A percentile compares a stretch with the other conserved stretches of the same genome.
Evolutionary conservation across 805 yeast genomes (phyloP).

Genomic region (Naumovozyma castellii): DNA sequence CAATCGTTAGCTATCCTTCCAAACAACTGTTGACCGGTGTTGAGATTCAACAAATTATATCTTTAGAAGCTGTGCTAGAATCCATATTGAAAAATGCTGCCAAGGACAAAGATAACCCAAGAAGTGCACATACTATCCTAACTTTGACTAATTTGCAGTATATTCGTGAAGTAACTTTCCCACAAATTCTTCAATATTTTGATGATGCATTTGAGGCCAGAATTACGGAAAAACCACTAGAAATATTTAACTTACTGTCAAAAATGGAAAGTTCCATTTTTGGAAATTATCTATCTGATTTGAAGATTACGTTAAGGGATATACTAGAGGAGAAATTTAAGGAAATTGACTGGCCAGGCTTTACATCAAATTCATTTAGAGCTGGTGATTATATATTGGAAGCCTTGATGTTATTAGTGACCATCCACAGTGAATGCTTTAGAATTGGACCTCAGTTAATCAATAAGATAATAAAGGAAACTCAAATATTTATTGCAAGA

Average conservation of each 20-base stretch:
- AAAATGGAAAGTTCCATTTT: conserved; percentile 46
- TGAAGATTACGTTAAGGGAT: conserved; percentile 36
- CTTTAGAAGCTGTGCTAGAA: conserved; percentile 40
- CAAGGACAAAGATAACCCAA: conserved; percentile 32
- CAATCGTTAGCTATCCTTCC: conserved; percentile 31
- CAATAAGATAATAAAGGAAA: conserved; percentile 35
- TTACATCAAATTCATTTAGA: conserved; percentile 29
- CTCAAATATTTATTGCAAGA: conserved; percentile 33
- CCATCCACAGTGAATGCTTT: conserved; percentile 42
- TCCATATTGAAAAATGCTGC: conserved; percentile 35
- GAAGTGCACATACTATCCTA: conserved; percentile 39
- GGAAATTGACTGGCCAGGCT: conserved; percentile 36
- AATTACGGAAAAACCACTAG: conserved; percentile 34
- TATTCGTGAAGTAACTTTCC: conserved; percentile 38
- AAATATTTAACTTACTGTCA: conserved; percentile 37
- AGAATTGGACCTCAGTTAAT: conserved; percentile 41
- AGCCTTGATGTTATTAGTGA: conserved; percentile 38
- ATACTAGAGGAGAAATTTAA: conserved; percentile 33
- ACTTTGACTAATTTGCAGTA: conserved; percentile 47
- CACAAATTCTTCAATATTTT: conserved; percentile 40
- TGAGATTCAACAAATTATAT: conserved; percentile 34
- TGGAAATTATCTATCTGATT: conserved; percentile 41
- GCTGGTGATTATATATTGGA: conserved; percentile 42
- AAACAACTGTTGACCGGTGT: conserved; percentile 31
- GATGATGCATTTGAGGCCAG: conserved; percentile 42